Evolutionary conservation across 1,284 basidiomycete genomes (phyloP), one percentile per base, ranked within the genome.

Genomic region (Heterobasidion irregulare): DNA sequence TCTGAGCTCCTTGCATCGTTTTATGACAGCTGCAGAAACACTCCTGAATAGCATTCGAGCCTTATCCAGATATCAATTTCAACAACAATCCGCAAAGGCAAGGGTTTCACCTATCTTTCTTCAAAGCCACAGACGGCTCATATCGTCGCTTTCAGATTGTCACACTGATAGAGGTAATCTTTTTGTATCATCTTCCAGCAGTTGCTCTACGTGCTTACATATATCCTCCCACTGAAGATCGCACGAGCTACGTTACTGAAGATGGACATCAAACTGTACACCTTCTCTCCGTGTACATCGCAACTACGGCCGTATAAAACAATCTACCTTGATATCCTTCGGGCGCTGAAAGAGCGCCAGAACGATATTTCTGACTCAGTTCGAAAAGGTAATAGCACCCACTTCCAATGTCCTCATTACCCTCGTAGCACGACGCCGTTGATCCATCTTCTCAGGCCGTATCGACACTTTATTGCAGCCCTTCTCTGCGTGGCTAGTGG

Each of bases 311-410:
- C 62, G 45, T 61, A 67, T 58, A 71, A 73, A 61, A 60, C 67
- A 8, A 63, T 64, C 5, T 71, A 71, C 61, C 73, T 71, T 58
- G 66, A 59, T 57, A 60, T 72, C 60, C 65, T 71, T 15, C 61
- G 67, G 38, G 62, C 72, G 47, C 59, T 68, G n/a, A 67, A 63
- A 51, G 61, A 60, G 45, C 63, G 66, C 48, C 56, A 58, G 47
- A 12, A 48, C 36, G 54, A 49, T 38, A 55, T 62, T 36, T 16
- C 43, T 47, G 58, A 50, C 33, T 47, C 59, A 33, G 47, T 53
- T 56, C 54, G 56, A 13, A 54, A 50, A 57, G 58, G 59, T 60
- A 50, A 45, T 50, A 50, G 46, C 26, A 47, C n/a, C 38, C 44
- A 34, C 33, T 55, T 48, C 51, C 54, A 36, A 43, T 16, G 43